phyloP scores from a whole-genome alignment of 352 stramenopile genomes.

The Phytophthora gonapodyides region DNA sequence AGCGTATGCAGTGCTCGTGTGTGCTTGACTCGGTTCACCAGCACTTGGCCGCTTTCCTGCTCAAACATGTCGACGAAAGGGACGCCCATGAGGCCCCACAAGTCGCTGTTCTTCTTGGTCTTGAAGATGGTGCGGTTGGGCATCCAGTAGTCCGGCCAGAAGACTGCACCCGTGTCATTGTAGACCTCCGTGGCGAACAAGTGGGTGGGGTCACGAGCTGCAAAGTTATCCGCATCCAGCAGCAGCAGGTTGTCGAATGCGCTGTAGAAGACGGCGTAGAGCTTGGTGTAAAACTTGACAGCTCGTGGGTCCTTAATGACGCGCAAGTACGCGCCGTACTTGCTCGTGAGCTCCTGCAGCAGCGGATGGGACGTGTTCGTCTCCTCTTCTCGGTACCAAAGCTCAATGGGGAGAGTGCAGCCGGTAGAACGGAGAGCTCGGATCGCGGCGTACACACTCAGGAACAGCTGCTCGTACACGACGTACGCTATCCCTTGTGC shows the following conservation, averaged over 20 bases:
- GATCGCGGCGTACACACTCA: conserved; percentile 58
- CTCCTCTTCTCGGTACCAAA: conserved; percentile 66
- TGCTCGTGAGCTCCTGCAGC: conserved; percentile 40
- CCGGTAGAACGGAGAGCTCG: conserved; percentile 45
- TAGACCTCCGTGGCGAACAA: conserved; percentile 62
- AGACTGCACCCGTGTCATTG: conserved; percentile 57
- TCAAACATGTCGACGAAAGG: conserved; percentile 72
- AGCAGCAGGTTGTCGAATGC: conserved; percentile 74
- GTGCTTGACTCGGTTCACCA: conserved; percentile 62
- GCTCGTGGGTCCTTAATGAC: conserved; percentile 59
- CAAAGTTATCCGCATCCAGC: conserved; percentile 77
- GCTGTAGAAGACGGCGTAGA: conserved; percentile 75
- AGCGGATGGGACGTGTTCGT: conserved; percentile 55
- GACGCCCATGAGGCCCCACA: conserved; percentile 74
- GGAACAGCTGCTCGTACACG: conserved; percentile 56
- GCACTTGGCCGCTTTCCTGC: conserved; percentile 76
- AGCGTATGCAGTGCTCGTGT: conserved; percentile 49
- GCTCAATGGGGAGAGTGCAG: conserved; percentile 64
- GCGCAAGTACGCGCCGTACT: conserved; percentile 64
- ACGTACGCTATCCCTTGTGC: conserved; percentile 54
- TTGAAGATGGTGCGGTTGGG: conserved; percentile 76
- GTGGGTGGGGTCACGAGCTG: conserved; percentile 61
- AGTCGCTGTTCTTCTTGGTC: conserved; percentile 55
- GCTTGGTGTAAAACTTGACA: conserved; percentile 70
- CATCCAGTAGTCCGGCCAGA: conserved; percentile 85